Base-by-base conservation (phyloP, 176 grass and related monocot genomes). In the Rhipidocladum racemiflorum region DNA sequence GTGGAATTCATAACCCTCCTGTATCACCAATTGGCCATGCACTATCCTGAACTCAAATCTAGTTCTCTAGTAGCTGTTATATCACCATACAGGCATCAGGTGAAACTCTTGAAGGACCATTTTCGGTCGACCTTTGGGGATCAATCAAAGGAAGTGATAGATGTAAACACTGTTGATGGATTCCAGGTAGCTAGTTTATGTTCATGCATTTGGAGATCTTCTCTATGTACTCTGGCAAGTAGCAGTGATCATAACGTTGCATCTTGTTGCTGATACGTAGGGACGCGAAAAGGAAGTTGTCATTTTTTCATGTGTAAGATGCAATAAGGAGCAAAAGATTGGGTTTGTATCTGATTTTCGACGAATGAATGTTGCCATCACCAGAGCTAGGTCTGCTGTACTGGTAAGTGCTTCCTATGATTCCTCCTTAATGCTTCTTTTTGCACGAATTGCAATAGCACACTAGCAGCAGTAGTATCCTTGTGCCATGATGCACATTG, bases 291-390 rank as follows among this genome's bases (percentile, higher is more conserved):
- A 94, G 77, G 95, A 97, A 40, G 76, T 94, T 73, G 90, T 94
- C 71, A 89, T 97, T 72, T 94, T 97, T 86, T 93, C 95, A 63
- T 97, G 95, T 82, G 95, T 97, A 72, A 87, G 95, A 89, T 89
- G 90, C 77, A 94, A 94, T 65, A 70, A 89, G 78, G 87, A 85
- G 67, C 90, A 92, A 89, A 91, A 87, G 32, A 97, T 97, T 74
- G 95, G 95, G 12, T 97, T 97, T 78, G 84, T 97, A 85, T 75
- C 85, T 82, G 95, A 97, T 88, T 94, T 94, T 53, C 85, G 95
- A 51, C 81, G 95, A 91, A 97, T 97, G 95, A 97, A 97, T 86
- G 95, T 97, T 56, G 92, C 90, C 57, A 94, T 97, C 79, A 97
- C 95, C 18, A 91, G 95, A 88, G 95, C 95, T 78, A 94, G 87